These are phyloP conservation scores for Cercospora sp. DNA, from an alignment of 2,329 filamentous ascomycete genomes.

Conservation along the genomic window DNA sequence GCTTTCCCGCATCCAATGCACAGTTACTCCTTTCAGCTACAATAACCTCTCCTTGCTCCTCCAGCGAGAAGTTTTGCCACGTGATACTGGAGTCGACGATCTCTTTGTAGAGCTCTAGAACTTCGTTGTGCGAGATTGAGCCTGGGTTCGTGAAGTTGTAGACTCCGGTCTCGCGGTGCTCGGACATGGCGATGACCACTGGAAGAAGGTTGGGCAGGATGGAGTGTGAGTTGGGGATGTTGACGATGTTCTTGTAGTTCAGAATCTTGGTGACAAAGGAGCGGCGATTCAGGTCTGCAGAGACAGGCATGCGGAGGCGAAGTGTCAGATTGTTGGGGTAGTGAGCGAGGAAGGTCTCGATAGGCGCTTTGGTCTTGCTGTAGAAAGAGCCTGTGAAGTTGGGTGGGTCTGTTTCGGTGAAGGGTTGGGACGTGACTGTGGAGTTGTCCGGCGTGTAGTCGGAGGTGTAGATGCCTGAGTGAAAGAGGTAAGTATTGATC, in stretches of 20 bases:
- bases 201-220: slow-evolving; percentile 66
- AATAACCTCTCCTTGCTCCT: slow-evolving; percentile 67
- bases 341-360: slow-evolving; percentile 65
- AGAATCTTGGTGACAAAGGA: slow-evolving; percentile 71
- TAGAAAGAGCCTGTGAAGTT: slow-evolving; percentile 70
- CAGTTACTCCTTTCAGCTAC: slow-evolving; percentile 68
- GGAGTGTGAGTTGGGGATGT: slow-evolving; percentile 69
- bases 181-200: slow-evolving; percentile 59
- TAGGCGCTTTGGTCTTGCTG: slow-evolving; percentile 65
- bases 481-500: background rate
- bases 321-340: slow-evolving; percentile 65
- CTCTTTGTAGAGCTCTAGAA: slow-evolving; percentile 62
- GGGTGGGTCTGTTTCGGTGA: slow-evolving; percentile 61
- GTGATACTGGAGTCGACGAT: slow-evolving; percentile 61
- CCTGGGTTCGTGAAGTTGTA: slow-evolving; percentile 73
- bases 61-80: slow-evolving; percentile 66
- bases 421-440: slow-evolving; percentile 58
- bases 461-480: slow-evolving; percentile 33
- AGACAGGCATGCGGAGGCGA: slow-evolving; percentile 68
- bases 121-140: slow-evolving; percentile 70
- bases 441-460: slow-evolving; percentile 18
- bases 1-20: slow-evolving; percentile 61
- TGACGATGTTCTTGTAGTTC: slow-evolving; percentile 64
- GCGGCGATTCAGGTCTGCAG: slow-evolving; percentile 64
- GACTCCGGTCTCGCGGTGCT: slow-evolving; percentile 62